Percentiles rank a stretch among this genome's conserved stretches.
Evolutionary conservation across 495 filamentous ascomycete genomes (phyloP).

Genomic region (Podospora didyma): DNA sequence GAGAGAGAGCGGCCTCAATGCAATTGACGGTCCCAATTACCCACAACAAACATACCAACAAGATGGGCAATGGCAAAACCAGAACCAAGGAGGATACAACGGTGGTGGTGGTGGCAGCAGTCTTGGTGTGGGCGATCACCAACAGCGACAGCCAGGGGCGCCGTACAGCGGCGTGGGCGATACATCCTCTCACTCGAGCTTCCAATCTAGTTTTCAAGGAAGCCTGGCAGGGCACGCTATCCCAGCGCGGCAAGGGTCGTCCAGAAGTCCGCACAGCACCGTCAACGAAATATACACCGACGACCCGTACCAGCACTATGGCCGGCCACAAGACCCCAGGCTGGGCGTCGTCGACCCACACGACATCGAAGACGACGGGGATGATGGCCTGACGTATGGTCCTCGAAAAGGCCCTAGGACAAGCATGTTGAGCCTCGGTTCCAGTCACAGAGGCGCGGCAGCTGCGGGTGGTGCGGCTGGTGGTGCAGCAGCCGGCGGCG

Average conservation of each 20-base stretch:
- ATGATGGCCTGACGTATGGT: conserved; percentile 64
- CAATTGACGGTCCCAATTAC: conserved; percentile 51
- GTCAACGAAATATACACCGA: conserved; percentile 30
- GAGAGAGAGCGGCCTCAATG: conserved; percentile 68
- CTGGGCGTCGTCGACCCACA: conserved; percentile 67
- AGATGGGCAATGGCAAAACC: conserved; percentile 25
- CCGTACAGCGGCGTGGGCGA: conserved; percentile 10
- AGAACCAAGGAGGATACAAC: conserved; percentile 26
- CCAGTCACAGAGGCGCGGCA: conserved; percentile 26
- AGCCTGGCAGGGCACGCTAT: conserved; percentile 14
- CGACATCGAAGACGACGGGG: conserved; percentile 79
- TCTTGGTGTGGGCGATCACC: conserved; percentile 14
- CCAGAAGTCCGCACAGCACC: conserved; percentile 24
- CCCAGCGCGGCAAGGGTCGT: conserved; percentile 23
- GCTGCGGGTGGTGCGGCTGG: conserved; percentile 36
- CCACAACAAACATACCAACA: conserved; percentile 33
- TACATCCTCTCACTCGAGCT: conserved; percentile 16
- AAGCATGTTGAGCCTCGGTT: conserved; percentile 52
- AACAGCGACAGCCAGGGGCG: conserved; percentile 10
- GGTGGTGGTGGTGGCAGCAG: conserved; percentile 9
- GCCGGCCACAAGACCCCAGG: conserved; percentile 51
- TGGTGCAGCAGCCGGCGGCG: conserved; percentile 50
- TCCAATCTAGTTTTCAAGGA: conserved; percentile 17
- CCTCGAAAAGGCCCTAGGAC: conserved; percentile 34
- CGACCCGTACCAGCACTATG: conserved; percentile 52